Percentiles rank a stretch among this genome's conserved stretches.
Evolutionary conservation across 2,329 filamentous ascomycete species (phyloP).

Genomic region (Aspergillus eucalypticola): DNA sequence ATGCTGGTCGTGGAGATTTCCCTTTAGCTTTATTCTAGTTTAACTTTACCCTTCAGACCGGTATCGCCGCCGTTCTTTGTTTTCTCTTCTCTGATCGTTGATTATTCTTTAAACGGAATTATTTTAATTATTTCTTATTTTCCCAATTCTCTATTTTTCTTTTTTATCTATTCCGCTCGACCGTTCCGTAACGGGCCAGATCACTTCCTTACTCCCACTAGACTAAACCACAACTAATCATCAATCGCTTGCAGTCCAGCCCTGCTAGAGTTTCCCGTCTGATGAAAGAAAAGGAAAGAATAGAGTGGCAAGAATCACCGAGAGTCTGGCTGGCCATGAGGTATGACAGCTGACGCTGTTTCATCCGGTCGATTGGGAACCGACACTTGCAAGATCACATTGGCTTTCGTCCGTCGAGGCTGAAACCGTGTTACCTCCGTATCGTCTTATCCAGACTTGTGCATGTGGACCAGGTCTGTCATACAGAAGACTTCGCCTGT

Average conservation of each 20-base stretch:
- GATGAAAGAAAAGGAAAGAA: neutral
- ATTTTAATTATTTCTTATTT: neutral
- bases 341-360: conserved; percentile 12
- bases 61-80: neutral
- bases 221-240: too few relatives aligned
- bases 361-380: conserved; percentile 18
- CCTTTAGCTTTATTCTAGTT: conserved; percentile 3
- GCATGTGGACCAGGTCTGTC: neutral
- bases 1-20: conserved; percentile 1
- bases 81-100: neutral
- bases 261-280: neutral
- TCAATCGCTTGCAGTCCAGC: neutral
- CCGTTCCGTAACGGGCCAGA: too few relatives aligned
- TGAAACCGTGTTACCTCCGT: conserved; percentile 7
- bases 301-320: neutral
- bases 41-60: neutral
- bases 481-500: neutral
- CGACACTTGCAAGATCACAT: neutral
- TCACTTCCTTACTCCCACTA: too few relatives aligned
- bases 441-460: neutral
- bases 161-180: neutral
- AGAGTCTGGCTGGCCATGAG: neutral
- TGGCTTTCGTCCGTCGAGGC: conserved; percentile 6
- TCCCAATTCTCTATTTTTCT: neutral
- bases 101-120: neutral